Evolutionary conservation across 2,329 filamentous ascomycete species (phyloP).

Genomic region (Corniculantispora saksenae): DNA sequence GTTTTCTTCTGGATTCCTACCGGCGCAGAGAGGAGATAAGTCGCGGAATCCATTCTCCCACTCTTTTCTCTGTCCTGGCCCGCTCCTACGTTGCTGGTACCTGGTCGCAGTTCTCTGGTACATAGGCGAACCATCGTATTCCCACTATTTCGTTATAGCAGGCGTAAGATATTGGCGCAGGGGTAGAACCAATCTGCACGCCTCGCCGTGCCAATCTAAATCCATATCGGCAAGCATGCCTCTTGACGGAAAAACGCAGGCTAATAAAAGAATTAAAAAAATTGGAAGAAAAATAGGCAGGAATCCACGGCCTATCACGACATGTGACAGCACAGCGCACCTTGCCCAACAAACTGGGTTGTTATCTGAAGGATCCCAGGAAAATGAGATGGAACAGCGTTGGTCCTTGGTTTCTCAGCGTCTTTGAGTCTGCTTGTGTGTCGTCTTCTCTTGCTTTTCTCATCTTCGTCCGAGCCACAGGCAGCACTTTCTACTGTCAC

Average conservation of each 20-base stretch:
- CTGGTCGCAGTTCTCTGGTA: background rate
- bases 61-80: too few relatives aligned
- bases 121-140: background rate
- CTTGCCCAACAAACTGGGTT: too few relatives aligned
- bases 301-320: too few relatives aligned
- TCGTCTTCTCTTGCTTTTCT: too few relatives aligned
- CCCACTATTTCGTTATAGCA: background rate
- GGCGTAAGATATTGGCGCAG: constrained; percentile 6
- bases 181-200: constrained; percentile 1
- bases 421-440: too few relatives aligned
- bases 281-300: background rate
- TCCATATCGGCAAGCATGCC: constrained; percentile 1
- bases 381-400: too few relatives aligned
- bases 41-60: background rate
- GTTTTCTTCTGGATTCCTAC: background rate
- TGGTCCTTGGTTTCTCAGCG: too few relatives aligned
- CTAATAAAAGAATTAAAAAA: background rate
- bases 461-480: too few relatives aligned
- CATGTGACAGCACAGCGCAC: too few relatives aligned
- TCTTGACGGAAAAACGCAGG: background rate
- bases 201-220: constrained; percentile 8
- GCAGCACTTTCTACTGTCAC: too few relatives aligned
- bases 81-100: background rate
- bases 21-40: background rate
- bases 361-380: too few relatives aligned